Percentiles rank a stretch among this genome's conserved stretches.
Evolutionary conservation across 2,329 filamentous ascomycete genomes (phyloP).

Genomic region (Talaromyces piceae): DNA sequence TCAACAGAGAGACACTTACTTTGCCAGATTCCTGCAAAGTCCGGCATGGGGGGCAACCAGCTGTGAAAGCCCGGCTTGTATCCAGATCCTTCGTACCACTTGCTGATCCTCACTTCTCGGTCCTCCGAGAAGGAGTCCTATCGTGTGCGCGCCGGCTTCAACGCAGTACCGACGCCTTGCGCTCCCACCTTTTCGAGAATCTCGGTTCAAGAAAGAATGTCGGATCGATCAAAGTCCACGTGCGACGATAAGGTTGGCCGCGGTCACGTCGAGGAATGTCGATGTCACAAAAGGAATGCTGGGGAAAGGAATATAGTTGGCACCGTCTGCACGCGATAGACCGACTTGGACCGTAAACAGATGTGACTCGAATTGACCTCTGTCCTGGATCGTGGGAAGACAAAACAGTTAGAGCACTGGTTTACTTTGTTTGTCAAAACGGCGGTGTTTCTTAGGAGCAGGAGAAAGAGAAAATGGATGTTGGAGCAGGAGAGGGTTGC

Average conservation of each 20-base stretch:
- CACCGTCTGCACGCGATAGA: not conserved
- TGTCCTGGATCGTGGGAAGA: not conserved
- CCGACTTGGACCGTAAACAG: not conserved
- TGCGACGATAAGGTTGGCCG: constrained; percentile 5
- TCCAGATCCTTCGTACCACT: not conserved
- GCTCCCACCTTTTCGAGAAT: constrained; percentile 10
- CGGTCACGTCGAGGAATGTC: not conserved
- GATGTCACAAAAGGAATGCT: not conserved
- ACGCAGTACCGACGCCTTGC: constrained; percentile 21
- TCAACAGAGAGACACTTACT: constrained; percentile 20
- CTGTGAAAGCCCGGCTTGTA: not conserved
- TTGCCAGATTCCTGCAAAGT: constrained; percentile 22
- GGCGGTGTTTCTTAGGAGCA: not conserved
- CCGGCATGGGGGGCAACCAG: constrained; percentile 12
- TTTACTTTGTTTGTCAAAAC: not conserved
- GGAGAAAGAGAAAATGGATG: not conserved
- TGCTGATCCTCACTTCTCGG: constrained; percentile 32
- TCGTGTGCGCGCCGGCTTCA: constrained; percentile 1
- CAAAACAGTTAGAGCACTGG: not conserved
- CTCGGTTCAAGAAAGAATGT: not conserved
- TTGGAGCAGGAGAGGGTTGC: constrained; percentile 3
- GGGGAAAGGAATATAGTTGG: not conserved
- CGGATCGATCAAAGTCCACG: constrained; percentile 5
- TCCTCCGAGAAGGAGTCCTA: constrained; percentile 16
- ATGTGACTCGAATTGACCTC: not conserved